Evolutionary conservation across 2,329 filamentous ascomycete genomes (phyloP).

Genomic region (Pezicula radicicola): DNA sequence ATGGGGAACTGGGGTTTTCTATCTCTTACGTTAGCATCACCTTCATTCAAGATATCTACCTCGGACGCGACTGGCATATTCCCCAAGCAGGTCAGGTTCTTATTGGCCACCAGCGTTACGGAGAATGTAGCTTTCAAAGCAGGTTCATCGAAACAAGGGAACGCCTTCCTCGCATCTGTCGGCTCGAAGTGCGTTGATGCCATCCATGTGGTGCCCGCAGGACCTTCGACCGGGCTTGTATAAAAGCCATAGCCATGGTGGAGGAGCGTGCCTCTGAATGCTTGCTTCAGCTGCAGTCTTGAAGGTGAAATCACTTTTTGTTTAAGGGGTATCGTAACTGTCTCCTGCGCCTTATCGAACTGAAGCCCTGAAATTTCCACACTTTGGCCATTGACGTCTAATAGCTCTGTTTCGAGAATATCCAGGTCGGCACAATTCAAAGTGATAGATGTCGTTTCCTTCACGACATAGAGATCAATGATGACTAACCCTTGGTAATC

Average conservation of each 20-base stretch:
- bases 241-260: conserved; percentile 1
- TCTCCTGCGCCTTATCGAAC: not conserved
- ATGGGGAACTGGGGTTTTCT: not conserved
- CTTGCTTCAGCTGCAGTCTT: conserved; percentile 1
- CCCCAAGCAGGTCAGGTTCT: conserved; percentile 47
- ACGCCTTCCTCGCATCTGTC: conserved; percentile 61
- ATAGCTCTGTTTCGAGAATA: conserved; percentile 1
- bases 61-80: too few relatives aligned
- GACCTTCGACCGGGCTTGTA: not conserved
- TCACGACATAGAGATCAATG: not conserved
- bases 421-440: conserved; percentile 6
- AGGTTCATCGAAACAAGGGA: conserved; percentile 73
- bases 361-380: not conserved
- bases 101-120: conserved; percentile 63
- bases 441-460: conserved; percentile 3
- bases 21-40: too few relatives aligned
- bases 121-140: conserved; percentile 68
- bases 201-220: conserved; percentile 50
- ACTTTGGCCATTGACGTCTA: not conserved
- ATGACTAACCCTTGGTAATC: conserved; percentile 4
- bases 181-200: conserved; percentile 72
- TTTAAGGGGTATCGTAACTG: not conserved
- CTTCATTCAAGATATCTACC: too few relatives aligned
- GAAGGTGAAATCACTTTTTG: not conserved
- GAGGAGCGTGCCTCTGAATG: conserved; percentile 6